Percentiles rank a stretch among this genome's conserved stretches.
phyloP scores from a whole-genome alignment of 768 basidiomycete species.

The Tylopilus sp. region DNA sequence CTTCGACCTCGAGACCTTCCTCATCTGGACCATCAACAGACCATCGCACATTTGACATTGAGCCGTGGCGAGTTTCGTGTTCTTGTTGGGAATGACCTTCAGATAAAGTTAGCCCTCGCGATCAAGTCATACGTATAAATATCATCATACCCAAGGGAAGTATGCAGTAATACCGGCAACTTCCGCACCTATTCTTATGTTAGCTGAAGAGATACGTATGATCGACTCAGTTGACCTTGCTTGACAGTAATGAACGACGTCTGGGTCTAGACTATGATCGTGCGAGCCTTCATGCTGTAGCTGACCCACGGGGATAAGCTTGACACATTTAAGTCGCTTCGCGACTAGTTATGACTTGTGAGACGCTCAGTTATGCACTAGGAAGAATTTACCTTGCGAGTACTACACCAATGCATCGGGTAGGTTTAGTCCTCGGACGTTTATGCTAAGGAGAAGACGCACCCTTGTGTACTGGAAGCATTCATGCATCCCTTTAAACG shows the following conservation, averaged over 20 bases:
- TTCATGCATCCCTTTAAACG: slow-evolving; percentile 56
- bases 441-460: background rate
- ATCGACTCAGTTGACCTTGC: slow-evolving; percentile 30
- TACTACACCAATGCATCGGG: slow-evolving; percentile 36
- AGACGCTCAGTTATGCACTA: background rate
- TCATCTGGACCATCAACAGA: slow-evolving; percentile 50
- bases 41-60: slow-evolving; percentile 57
- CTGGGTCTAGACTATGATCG: slow-evolving; percentile 40
- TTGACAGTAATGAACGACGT: slow-evolving; percentile 52
- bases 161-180: slow-evolving; percentile 57
- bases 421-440: background rate
- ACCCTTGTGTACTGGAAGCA: slow-evolving; percentile 65
- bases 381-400: slow-evolving; percentile 40
- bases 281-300: slow-evolving; percentile 46
- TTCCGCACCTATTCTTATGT: slow-evolving; percentile 39
- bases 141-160: slow-evolving; percentile 47
- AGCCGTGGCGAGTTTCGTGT: slow-evolving; percentile 60
- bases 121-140: background rate
- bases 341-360: slow-evolving; percentile 32
- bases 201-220: background rate
- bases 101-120: background rate
- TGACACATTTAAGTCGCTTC: slow-evolving; percentile 49
- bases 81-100: slow-evolving; percentile 51
- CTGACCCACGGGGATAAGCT: slow-evolving; percentile 41
- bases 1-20: slow-evolving; percentile 45